Evolutionary conservation across 1,284 basidiomycete genomes (phyloP), one percentile per base, ranked within the genome.

Genomic region (Schizophyllum commune): DNA sequence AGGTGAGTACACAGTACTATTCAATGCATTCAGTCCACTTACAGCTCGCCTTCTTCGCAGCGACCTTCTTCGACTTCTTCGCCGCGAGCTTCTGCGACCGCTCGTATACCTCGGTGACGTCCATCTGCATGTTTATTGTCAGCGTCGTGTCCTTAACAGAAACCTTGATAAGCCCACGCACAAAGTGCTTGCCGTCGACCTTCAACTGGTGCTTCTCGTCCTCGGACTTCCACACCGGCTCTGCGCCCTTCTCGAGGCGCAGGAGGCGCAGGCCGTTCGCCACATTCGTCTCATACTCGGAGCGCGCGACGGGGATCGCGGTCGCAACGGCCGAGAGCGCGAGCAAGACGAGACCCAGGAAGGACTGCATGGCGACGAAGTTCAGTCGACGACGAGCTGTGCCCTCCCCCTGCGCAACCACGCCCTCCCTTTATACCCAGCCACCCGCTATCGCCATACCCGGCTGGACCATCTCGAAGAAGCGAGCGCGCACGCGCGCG

Each of bases 81-180:
- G 61, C 56, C 39, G 59, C 59, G 11, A 66, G 13, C 66, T 58
- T 61, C 60, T 75, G 74, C 66, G 81, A 73, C 52, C 78, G 70
- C 70, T 84, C 83, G 59, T 84, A 81, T 17, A 78, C 75, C 67
- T 85, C 83, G 0, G 82, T 81, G 39, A 84, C 73, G 64, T 78
- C 77, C 60, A 79, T 77, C 76, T 77, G 53, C 17, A 17, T 11
- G 53, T 19, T 3, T 55, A 11, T 61, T 21, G 20, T 27, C 27
- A 27, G 53, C 19, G 20, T 56, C 19, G 20, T 56, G 19, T 20
- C 58, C n/a, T 32, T 15, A 57, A 27, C 58, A 52, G 22, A 77
- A 4, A 74, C 73, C 17, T 68, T 72, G 47, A 70, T 73, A 56
- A 47, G 27, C 27, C 39, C 53, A 54, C 64, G 9, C 39, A 66